Conservation (phyloP, 1,284 basidiomycete genomes). For the Exsudoporus floridanus region DNA sequence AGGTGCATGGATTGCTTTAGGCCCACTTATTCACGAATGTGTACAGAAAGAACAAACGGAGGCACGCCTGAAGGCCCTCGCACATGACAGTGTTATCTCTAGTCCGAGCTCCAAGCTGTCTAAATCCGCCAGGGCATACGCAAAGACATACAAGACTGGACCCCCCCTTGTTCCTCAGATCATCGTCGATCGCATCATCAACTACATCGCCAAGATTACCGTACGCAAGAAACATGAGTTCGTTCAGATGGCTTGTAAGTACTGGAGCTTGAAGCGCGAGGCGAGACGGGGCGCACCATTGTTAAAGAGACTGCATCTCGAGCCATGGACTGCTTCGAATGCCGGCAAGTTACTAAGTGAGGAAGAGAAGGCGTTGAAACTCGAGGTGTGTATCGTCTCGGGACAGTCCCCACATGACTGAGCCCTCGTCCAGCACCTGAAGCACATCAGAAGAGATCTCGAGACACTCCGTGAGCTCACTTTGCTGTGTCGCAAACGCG, state of each 20-base stretch:
- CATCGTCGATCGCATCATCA: constrained; percentile 72
- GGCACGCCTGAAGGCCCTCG: constrained; percentile 55
- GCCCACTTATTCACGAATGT: constrained; percentile 6
- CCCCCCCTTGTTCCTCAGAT: constrained; percentile 75
- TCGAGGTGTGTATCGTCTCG: constrained; percentile 56
- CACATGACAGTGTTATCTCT: constrained; percentile 44
- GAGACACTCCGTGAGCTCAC: constrained; percentile 72
- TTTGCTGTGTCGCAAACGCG: constrained; percentile 77
- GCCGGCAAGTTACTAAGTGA: constrained; percentile 67
- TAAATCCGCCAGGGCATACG: constrained; percentile 78
- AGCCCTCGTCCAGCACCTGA: constrained; percentile 55
- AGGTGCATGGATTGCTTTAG: not conserved
- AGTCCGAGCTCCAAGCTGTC: constrained; percentile 47
- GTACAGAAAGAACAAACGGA: constrained; percentile 67
- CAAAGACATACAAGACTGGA: constrained; percentile 76
- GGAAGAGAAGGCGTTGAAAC: constrained; percentile 81
- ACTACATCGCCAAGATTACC: constrained; percentile 73
- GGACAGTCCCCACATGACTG: constrained; percentile 4
- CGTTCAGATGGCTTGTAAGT: constrained; percentile 79
- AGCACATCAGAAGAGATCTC: constrained; percentile 76
- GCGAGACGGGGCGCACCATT: constrained; percentile 90
- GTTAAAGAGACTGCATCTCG: constrained; percentile 90
- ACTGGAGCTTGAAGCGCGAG: constrained; percentile 97
- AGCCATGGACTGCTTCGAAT: constrained; percentile 92
- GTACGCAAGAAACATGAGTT: constrained; percentile 80